Evolutionary conservation across 306 rosid genomes (phyloP).

Genomic region (Prunus fruticosa): DNA sequence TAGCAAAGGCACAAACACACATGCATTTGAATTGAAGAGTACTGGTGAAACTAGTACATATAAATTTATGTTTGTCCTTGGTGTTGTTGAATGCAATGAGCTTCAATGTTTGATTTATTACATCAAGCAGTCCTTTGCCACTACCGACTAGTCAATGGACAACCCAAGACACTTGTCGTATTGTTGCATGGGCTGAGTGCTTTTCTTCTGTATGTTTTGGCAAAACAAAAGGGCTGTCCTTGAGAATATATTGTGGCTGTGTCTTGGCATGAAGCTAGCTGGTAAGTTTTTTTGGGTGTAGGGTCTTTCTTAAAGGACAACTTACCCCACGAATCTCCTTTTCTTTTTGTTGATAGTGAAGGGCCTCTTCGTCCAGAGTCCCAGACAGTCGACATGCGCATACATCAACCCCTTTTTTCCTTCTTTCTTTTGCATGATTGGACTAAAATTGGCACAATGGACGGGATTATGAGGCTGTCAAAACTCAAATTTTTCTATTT

Average conservation of each 20-base stretch:
- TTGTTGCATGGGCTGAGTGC: constrained; percentile 22
- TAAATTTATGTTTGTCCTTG: not conserved
- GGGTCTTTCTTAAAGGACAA: constrained; percentile 8
- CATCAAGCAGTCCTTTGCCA: not conserved
- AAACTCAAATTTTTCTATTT: not conserved
- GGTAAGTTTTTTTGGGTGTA: constrained; percentile 16
- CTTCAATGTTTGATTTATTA: not conserved
- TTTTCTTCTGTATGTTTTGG: constrained; percentile 20
- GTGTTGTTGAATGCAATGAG: not conserved
- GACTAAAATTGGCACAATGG: constrained; percentile 27
- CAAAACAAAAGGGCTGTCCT: constrained; percentile 20
- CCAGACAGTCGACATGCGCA: not conserved
- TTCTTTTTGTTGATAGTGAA: constrained; percentile 42
- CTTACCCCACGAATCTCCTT: constrained; percentile 63
- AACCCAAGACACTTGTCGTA: constrained; percentile 25
- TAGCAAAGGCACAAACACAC: not conserved
- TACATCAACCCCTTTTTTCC: not conserved
- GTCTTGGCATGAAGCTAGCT: constrained; percentile 28
- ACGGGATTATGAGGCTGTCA: constrained; percentile 4
- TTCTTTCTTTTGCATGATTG: constrained; percentile 31
- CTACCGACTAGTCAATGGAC: constrained; percentile 26
- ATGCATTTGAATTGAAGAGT: not conserved
- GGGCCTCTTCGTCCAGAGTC: constrained; percentile 16
- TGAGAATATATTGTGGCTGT: constrained; percentile 25
- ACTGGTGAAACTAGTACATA: no score